Evolutionary conservation across 495 filamentous ascomycete species (phyloP).

Genomic region (Tuber brumale): DNA sequence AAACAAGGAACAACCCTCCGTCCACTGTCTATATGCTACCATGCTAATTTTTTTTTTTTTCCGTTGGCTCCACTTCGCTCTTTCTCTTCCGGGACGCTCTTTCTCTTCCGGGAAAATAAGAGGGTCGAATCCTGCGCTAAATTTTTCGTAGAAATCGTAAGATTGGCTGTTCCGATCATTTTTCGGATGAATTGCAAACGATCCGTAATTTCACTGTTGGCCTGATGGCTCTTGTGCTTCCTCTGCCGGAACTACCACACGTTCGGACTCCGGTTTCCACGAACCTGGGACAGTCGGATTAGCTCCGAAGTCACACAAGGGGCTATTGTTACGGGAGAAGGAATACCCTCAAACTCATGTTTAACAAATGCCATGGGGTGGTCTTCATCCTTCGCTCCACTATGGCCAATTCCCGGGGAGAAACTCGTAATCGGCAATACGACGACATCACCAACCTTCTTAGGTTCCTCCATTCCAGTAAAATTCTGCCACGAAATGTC

Average conservation of each 20-base stretch:
- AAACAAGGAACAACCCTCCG: constrained; percentile 11
- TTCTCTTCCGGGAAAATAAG: not conserved
- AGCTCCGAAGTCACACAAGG: constrained; percentile 24
- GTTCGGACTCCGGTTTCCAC: constrained; percentile 39
- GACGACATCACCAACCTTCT: constrained; percentile 89
- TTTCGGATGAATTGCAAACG: not conserved
- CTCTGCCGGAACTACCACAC: constrained; percentile 23
- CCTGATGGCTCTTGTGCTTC: constrained; percentile 5
- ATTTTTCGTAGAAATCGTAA: constrained; percentile 20
- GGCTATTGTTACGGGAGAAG: not conserved
- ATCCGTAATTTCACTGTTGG: not conserved
- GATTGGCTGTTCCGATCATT: not conserved
- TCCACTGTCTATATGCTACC: constrained; percentile 27
- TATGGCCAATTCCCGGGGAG: constrained; percentile 87
- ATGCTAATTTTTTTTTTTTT: constrained; percentile 9
- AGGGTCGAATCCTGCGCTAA: not conserved
- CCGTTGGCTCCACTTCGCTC: not conserved
- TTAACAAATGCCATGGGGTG: constrained; percentile 97
- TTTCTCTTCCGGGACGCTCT: constrained; percentile 9
- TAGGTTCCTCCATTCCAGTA: constrained; percentile 70
- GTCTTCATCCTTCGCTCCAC: constrained; percentile 84
- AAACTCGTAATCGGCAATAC: constrained; percentile 95
- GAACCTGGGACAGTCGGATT: constrained; percentile 23
- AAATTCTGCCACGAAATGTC: constrained; percentile 85
- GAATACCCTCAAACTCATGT: constrained; percentile 85